Percentiles rank a stretch among this genome's conserved stretches.
These are phyloP conservation scores for Aspergillus vadensis DNA, from an alignment of 2,329 filamentous ascomycete genomes.

Conservation along the genomic window DNA sequence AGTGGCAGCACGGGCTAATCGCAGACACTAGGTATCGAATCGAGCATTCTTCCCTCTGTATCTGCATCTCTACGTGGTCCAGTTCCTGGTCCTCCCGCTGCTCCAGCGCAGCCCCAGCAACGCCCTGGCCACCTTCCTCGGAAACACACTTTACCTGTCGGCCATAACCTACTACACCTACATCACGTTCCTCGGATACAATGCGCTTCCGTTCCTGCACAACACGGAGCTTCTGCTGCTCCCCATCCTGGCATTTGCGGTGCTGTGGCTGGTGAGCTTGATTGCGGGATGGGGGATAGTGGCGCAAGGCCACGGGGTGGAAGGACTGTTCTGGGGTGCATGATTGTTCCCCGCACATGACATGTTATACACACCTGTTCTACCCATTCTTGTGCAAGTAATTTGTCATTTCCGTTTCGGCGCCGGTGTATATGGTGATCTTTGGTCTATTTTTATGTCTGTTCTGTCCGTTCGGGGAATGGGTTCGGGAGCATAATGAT, in stretches of 20 bases:
- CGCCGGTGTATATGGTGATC: slow-evolving; percentile 30
- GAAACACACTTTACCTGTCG: slow-evolving; percentile 67
- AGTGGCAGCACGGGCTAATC: background rate
- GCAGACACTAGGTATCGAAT: slow-evolving; percentile 56
- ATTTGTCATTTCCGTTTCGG: slow-evolving; percentile 17
- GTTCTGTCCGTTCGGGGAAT: background rate
- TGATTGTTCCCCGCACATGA: slow-evolving; percentile 17
- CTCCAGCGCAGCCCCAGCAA: slow-evolving; percentile 46
- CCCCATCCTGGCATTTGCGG: slow-evolving; percentile 60
- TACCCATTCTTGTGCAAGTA: too few species aligned
- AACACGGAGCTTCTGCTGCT: slow-evolving; percentile 67
- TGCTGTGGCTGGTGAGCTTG: slow-evolving; percentile 60
- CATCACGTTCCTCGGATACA: slow-evolving; percentile 70
- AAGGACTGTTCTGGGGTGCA: slow-evolving; percentile 49
- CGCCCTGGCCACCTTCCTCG: slow-evolving; percentile 56
- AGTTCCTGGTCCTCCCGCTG: slow-evolving; percentile 67
- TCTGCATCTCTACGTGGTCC: slow-evolving; percentile 66
- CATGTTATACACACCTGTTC: background rate
- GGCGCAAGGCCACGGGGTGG: slow-evolving; percentile 45
- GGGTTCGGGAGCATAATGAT: slow-evolving; percentile 1
- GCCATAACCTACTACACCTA: slow-evolving; percentile 68
- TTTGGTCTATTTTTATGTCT: slow-evolving; percentile 8
- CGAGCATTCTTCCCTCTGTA: slow-evolving; percentile 69
- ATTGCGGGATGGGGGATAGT: slow-evolving; percentile 51
- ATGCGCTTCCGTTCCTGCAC: slow-evolving; percentile 67